Percentiles rank a stretch among this genome's conserved stretches.
phyloP scores from a whole-genome alignment of 2,329 filamentous ascomycete species.

The Exserohilum rostratum region DNA sequence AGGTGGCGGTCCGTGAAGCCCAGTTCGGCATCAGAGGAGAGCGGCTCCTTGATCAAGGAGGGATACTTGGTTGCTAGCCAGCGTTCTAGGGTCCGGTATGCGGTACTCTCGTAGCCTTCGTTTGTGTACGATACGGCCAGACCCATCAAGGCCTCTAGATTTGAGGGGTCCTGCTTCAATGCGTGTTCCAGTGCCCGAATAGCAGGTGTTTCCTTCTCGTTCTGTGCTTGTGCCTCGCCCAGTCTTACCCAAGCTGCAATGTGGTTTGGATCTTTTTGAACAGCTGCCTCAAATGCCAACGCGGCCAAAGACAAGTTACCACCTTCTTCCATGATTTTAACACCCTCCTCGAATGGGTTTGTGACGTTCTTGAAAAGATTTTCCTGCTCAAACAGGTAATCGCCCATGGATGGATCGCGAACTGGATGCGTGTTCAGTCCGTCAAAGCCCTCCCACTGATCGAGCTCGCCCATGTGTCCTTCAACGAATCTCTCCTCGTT shows the following conservation, averaged over 20 bases:
- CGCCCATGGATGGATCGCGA: constrained; percentile 78
- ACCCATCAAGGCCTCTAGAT: constrained; percentile 90
- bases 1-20: constrained; percentile 92
- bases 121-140: constrained; percentile 97
- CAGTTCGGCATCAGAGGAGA: constrained; percentile 79
- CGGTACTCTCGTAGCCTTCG: constrained; percentile 96
- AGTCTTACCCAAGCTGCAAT: constrained; percentile 93
- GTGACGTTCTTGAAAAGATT: constrained; percentile 83
- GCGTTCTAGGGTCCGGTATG: constrained; percentile 92
- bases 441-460: constrained; percentile 81
- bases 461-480: constrained; percentile 71
- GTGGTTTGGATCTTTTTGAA: constrained; percentile 86
- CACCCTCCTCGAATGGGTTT: constrained; percentile 90
- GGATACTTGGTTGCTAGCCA: constrained; percentile 98
- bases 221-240: constrained; percentile 92
- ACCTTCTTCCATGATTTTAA: constrained; percentile 90
- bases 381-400: constrained; percentile 93
- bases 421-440: constrained; percentile 69
- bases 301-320: constrained; percentile 94
- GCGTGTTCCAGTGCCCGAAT: constrained; percentile 93
- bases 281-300: constrained; percentile 92
- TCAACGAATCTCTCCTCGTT: constrained; percentile 69
- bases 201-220: constrained; percentile 96
- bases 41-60: constrained; percentile 72
- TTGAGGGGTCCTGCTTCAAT: constrained; percentile 83